Evolutionary conservation across 345 rosid species (phyloP).

Genomic region (Arabidopsis thaliana): TAIR10.1 NC_003074.8:22880501-22881000

Average conservation of each 20-base stretch:
- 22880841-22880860: constrained; percentile 77
- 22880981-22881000: constrained; percentile 77
- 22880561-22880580: constrained; percentile 77
- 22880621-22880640: constrained; percentile 69
- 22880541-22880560: constrained; percentile 89
- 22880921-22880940: constrained; percentile 56
- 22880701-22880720: constrained; percentile 84
- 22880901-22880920: constrained; percentile 50
- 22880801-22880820: constrained; percentile 60
- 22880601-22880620: constrained; percentile 72
- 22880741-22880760: constrained; percentile 90
- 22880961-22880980: constrained; percentile 55
- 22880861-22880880: constrained; percentile 95
- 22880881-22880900: constrained; percentile 70
- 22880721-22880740: constrained; percentile 87
- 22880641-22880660: constrained; percentile 63
- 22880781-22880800: constrained; percentile 91
- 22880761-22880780: constrained; percentile 89
- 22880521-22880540: constrained; percentile 79
- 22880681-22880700: constrained; percentile 72
- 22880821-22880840: constrained; percentile 85
- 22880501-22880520: constrained; percentile 88
- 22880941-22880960: constrained; percentile 70
- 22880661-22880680: constrained; percentile 90
- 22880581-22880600: constrained; percentile 63